Conservation (phyloP, 768 basidiomycete genomes). For the Stropharia rugosoannulata region DNA sequence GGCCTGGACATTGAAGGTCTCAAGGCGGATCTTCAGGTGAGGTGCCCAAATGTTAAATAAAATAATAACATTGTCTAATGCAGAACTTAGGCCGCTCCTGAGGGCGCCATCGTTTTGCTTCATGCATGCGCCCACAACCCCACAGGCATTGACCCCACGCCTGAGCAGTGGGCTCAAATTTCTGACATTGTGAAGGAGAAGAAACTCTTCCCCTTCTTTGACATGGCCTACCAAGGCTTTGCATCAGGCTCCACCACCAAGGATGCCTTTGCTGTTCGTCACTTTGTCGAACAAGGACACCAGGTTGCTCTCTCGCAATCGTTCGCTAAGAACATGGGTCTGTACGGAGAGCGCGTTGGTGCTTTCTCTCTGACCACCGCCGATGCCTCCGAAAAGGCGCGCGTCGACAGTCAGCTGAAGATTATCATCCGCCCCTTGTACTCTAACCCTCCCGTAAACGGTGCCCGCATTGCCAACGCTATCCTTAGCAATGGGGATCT, state of each 20-base stretch:
- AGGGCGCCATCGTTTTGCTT: conserved; percentile 81
- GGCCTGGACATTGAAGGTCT: conserved; percentile 91
- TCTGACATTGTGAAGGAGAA: conserved; percentile 86
- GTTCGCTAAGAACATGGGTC: conserved; percentile 99
- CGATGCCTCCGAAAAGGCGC: conserved; percentile 74
- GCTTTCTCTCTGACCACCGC: conserved; percentile 82
- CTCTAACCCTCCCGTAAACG: conserved; percentile 94
- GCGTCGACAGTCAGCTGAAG: conserved; percentile 92
- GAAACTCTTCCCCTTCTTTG: conserved; percentile 96
- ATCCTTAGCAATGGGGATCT: conserved; percentile 77
- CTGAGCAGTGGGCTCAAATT: conserved; percentile 89
- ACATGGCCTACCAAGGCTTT: conserved; percentile 99
- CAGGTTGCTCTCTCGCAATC: conserved; percentile 90
- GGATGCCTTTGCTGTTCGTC: conserved; percentile 93
- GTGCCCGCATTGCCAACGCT: conserved; percentile 82
- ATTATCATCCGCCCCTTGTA: conserved; percentile 96
- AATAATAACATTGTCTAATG: conserved; percentile 3
- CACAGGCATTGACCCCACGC: conserved; percentile 95
- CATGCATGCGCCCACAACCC: conserved; percentile 99
- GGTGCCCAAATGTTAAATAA: conserved; percentile 16
- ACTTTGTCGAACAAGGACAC: conserved; percentile 91
- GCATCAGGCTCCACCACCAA: conserved; percentile 89
- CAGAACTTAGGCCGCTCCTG: conserved; percentile 56
- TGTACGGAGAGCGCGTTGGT: conserved; percentile 98
- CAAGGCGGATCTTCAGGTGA: conserved; percentile 81